Percentiles rank a stretch among this genome's conserved stretches.
Conservation (phyloP, 1,139 yeast genomes). For the Candida sanyaensis region DNA sequence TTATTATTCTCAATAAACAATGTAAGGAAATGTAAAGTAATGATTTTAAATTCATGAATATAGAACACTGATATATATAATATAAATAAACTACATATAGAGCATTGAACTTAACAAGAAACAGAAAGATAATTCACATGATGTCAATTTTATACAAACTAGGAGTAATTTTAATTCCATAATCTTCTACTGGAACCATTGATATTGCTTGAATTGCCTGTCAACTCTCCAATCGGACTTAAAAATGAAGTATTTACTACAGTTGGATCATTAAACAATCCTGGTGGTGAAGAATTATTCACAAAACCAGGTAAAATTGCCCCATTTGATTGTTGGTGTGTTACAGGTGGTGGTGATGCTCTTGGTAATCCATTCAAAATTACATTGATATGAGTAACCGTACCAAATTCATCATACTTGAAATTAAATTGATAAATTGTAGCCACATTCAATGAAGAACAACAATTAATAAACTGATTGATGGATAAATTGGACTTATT, state of each 20-base stretch:
- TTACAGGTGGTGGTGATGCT: constrained; percentile 10
- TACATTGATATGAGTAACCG: constrained; percentile 45
- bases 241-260: constrained; percentile 10
- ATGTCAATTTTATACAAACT: too few species aligned
- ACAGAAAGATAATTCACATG: neutral
- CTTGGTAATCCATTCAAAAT: constrained; percentile 11
- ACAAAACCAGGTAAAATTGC: constrained; percentile 10
- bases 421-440: constrained; percentile 40
- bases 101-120: neutral
- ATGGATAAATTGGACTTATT: constrained; percentile 32
- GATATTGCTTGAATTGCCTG: constrained; percentile 3
- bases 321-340: neutral
- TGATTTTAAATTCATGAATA: neutral
- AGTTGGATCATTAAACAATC: constrained; percentile 10
- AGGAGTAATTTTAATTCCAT: constrained; percentile 17
- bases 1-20: too few species aligned
- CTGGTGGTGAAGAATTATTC: constrained; percentile 13
- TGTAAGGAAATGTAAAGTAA: too few species aligned
- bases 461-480: constrained; percentile 45
- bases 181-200: constrained; percentile 17
- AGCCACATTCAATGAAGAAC: constrained; percentile 18
- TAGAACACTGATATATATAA: neutral
- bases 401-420: constrained; percentile 49
- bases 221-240: constrained; percentile 14
- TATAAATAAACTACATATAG: neutral